phyloP scores from a whole-genome alignment of 345 rosid genomes.

The Eucalyptus erythrocorys region DNA sequence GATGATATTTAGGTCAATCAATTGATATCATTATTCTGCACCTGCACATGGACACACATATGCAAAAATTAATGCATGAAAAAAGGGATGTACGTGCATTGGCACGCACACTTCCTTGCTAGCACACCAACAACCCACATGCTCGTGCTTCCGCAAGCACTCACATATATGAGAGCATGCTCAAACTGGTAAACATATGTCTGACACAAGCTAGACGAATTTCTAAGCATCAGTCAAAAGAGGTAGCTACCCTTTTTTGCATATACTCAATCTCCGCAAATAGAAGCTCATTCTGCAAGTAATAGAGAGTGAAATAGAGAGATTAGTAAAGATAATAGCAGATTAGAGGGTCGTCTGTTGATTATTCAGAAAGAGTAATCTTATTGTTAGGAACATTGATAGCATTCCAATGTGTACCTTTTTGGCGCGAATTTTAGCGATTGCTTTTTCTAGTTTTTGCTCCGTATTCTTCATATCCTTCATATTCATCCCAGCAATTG shows the following conservation, averaged over 20 bases:
- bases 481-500: slow-evolving; percentile 26
- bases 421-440: slow-evolving; percentile 76
- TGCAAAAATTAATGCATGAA: not conserved
- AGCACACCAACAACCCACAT: not conserved
- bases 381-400: not conserved
- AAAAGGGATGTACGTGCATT: not conserved
- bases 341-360: not conserved
- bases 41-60: not conserved
- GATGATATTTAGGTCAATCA: not conserved
- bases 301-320: not conserved
- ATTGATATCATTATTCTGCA: not conserved
- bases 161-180: not conserved
- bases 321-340: not conserved
- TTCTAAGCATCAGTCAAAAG: not conserved
- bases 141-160: not conserved
- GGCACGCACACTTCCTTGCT: not conserved
- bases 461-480: slow-evolving; percentile 72
- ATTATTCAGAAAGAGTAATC: not conserved
- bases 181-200: not conserved
- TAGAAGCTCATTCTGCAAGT: slow-evolving; percentile 65
- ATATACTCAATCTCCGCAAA: slow-evolving; percentile 86
- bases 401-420: slow-evolving; percentile 28
- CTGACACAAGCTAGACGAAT: not conserved
- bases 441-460: slow-evolving; percentile 60
- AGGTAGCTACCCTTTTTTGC: slow-evolving; percentile 71